Base-by-base conservation (phyloP, 75 land plant species). In the Selaginella tamariscina region DNA sequence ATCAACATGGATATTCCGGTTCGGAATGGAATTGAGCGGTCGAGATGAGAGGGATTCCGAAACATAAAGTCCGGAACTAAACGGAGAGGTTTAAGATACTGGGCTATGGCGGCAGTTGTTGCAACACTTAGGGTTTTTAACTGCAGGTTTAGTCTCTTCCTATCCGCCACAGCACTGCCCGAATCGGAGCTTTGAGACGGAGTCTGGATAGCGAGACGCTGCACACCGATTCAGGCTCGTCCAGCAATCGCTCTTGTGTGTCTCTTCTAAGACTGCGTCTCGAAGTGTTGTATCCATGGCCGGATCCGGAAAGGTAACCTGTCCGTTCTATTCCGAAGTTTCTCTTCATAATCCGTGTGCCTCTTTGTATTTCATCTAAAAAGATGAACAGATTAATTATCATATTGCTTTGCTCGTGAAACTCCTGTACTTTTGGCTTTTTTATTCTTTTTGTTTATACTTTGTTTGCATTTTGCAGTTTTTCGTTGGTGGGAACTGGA, bases 401-500 rank as follows among this genome's bases (percentile, higher is more conserved):
- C 1, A 67, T 29, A 67, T 56, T 30, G 0, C 15, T 66, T 2
- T 39, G 18, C 27, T 32, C 21, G 70, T 54, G 24, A 68, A 29
- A 1, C 23, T 64, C 20, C 9, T 26, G 1, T 0, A 65, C 15
- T 70, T 31, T 23, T 23, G 2, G 1, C 15, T 27, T 26, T 28
- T 27, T 18, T n/a, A 54, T 22, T 72, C 33, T 2, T 0, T 28
- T 64, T 23, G 5, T 29, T 27, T 33, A 24, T 13, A 13, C 26
- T 67, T 11, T 5, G 11, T n/a, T 69, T 63, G 1, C 29, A 9
- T 1, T 65, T 66, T 65, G 82, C 94, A 89, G 98, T 93, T 93
- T 71, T 93, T 93, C 64, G 98, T 93, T 65, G 98, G 98, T 0
- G 98, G 98, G 20, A 93, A 93, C 75, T 93, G 98, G 98, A 93